Evolutionary conservation across 2,329 filamentous ascomycete species (phyloP), one percentile per base, ranked within the genome.

Genomic region (Penicillium glabrum): DNA sequence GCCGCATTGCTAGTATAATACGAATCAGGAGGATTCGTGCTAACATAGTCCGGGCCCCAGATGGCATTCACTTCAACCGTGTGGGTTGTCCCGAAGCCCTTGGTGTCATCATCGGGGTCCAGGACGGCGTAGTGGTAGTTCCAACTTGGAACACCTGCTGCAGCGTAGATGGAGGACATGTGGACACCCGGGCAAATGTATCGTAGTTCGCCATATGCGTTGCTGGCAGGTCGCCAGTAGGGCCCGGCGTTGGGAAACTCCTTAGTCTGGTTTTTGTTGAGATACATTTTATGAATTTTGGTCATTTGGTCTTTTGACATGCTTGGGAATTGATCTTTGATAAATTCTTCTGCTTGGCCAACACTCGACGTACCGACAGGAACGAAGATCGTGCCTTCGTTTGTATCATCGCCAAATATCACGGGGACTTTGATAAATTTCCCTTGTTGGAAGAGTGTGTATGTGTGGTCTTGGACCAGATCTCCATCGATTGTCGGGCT

Each of bases 71-170:
- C 61, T 68, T 93, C 89, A 9, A 85, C 80, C 0, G 85, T 88
- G 64, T 93, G 89, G 7, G 83, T 81, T 0, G 89, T 87, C 0
- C 89, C 89, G 1, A 80, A 67, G 1, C 89, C 88, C 2, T 74
- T 66, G 0, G 75, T 76, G 23, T 83, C 74, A 46, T 84, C 76
- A 0, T 66, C 64, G 0, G 83, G 80, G 59, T 90, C 88, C 43
- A 84, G 75, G 3, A 91, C 89, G 54, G 87, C 83, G 75, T 86
- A 90, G 43, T 83, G 83, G 69, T 93, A 93, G 67, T 85, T 87
- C 82, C 84, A 93, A 24, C 80, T 83, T 1, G 19, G 68, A 26
- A 33, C 41, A 27, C 65, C 64, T 35, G 67, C 64, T 26, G 68
- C 62, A 3, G 74, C 72, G 46, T 76, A 76, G 1, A 75, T 71